Conservation (phyloP, 2,329 filamentous ascomycete species). For the Acarospora socialis region DNA sequence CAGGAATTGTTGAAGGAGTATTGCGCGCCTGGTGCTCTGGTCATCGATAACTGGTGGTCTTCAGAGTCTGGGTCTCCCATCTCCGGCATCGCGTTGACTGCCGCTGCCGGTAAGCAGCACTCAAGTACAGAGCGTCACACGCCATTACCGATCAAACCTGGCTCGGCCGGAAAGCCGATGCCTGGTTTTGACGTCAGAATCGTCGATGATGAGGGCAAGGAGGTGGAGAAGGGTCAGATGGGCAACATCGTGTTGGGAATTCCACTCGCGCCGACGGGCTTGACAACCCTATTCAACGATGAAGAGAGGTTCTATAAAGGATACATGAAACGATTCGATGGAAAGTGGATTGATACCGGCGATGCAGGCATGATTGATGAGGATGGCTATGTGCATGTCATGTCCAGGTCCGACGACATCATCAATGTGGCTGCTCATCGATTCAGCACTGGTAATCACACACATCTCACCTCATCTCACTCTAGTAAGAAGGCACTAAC, state of each 20-base stretch:
- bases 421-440: slow-evolving; percentile 93
- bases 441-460: slow-evolving; percentile 59
- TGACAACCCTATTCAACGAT: slow-evolving; percentile 75
- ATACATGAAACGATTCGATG: slow-evolving; percentile 69
- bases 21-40: slow-evolving; percentile 46
- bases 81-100: slow-evolving; percentile 48
- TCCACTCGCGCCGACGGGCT: slow-evolving; percentile 72
- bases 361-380: slow-evolving; percentile 77
- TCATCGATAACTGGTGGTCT: slow-evolving; percentile 64
- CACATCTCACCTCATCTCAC: slow-evolving; percentile 1
- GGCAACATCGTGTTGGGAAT: slow-evolving; percentile 80
- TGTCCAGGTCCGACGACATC: slow-evolving; percentile 62
- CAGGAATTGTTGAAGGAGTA: slow-evolving; percentile 56
- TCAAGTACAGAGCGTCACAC: slow-evolving; percentile 18
- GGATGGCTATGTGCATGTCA: slow-evolving; percentile 51
- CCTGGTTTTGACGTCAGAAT: slow-evolving; percentile 79
- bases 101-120: slow-evolving; percentile 45
- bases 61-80: slow-evolving; percentile 58
- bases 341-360: slow-evolving; percentile 79
- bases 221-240: slow-evolving; percentile 60
- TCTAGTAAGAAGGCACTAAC: slow-evolving; percentile 1
- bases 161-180: slow-evolving; percentile 81
- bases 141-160: slow-evolving; percentile 56
- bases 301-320: slow-evolving; percentile 73
- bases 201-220: slow-evolving; percentile 65